These are phyloP conservation scores for Cenchrus americanus DNA, from an alignment of 176 grass and related monocot genomes.

Conservation along the genomic window DNA sequence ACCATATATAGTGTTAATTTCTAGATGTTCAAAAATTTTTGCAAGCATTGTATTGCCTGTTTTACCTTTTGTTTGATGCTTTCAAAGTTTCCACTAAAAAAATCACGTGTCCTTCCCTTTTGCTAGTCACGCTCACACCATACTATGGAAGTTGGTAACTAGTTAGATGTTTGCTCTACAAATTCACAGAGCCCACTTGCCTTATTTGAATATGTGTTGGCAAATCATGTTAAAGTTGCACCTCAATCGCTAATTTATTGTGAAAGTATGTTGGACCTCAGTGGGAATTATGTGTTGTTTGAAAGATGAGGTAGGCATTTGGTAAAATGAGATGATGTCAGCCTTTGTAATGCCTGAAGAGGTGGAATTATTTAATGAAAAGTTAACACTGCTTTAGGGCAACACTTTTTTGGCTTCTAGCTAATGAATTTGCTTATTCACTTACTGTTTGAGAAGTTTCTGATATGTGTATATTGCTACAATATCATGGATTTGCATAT, in stretches of 20 bases:
- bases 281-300: constrained; percentile 9
- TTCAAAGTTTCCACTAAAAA: background rate
- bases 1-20: background rate
- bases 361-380: background rate
- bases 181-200: background rate
- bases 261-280: constrained; percentile 13
- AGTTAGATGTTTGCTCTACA: constrained; percentile 11
- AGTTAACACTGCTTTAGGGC: background rate
- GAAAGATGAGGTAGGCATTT: constrained; percentile 25
- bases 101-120: constrained; percentile 8
- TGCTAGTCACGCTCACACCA: background rate
- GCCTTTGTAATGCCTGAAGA: constrained; percentile 2
- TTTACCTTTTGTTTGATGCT: background rate
- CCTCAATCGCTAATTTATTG: constrained; percentile 17
- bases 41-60: background rate
- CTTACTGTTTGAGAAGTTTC: constrained; percentile 18
- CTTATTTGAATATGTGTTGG: constrained; percentile 3
- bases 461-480: background rate
- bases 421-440: constrained; percentile 16
- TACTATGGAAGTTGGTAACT: background rate
- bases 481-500: constrained; percentile 18
- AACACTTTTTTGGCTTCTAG: background rate
- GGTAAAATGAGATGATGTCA: constrained; percentile 30
- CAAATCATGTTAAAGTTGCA: constrained; percentile 8
- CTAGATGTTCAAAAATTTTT: background rate